Base-by-base conservation (phyloP, 129 eudicot species). In the Saussurea involucrata region DNA sequence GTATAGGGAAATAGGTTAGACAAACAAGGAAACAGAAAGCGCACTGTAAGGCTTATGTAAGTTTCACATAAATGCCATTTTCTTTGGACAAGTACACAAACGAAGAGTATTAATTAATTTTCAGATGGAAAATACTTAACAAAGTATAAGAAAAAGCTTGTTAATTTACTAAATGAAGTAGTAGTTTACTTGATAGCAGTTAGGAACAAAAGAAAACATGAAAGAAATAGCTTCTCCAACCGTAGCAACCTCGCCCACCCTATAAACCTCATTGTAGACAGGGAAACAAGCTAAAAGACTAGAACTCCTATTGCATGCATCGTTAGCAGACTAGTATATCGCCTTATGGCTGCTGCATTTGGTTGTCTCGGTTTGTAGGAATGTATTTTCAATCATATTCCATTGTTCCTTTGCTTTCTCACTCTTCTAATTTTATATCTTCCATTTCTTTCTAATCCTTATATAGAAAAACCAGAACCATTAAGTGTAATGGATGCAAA, bases 211-310 rank as follows among this genome's bases (percentile, higher is more conserved):
- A 49, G 13, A 46, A 46, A 49, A 49, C 58, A 49, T 21, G 4
- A 49, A 49, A 49, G 58, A 15, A 21, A 4, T 49, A 17, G 58
- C 58, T 49, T 49, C 58, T 49, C 2, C 21, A 49, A 46, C 13
- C 4, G 17, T 49, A 0, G 58, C 18, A 49, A 49, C 21, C 58
- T 49, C 21, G 21, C 8, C 58, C 4, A 44, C 58, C 6, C 21
- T 5, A 17, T 46, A 46, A 46, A 12, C 63, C 17, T 25, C 29
- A 53, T 1, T 18, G 9, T 24, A 69, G 32, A 72, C 5, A 55
- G 5, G 65, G 42, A 49, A 29, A 72, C 27, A 72, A 72, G 11
- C 67, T 72, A 28, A 72, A 72, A 9, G 17, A 72, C 66, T 29
- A 72, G 27, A 29, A 31, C 49, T 11, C 6, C 13, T 37, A 69